A percentile compares a stretch with the other conserved stretches of the same genome.
phyloP scores from a whole-genome alignment of 1,139 yeast genomes.

The Pneumocystis canis region DNA sequence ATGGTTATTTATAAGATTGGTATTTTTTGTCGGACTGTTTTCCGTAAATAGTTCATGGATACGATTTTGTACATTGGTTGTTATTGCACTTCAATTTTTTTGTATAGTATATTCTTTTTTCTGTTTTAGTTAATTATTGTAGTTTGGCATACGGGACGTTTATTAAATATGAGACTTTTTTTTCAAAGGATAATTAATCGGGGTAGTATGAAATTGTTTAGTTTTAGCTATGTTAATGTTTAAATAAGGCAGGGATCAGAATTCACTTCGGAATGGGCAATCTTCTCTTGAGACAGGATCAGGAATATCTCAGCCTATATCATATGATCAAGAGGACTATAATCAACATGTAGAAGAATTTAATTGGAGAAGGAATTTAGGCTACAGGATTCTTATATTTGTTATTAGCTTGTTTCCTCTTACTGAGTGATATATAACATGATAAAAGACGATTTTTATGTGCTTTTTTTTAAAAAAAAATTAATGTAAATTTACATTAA shows the following conservation, averaged over 20 bases:
- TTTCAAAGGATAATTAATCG: slow-evolving; percentile 1
- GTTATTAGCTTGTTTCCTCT: background rate
- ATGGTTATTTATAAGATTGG: background rate
- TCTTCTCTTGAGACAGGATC: background rate
- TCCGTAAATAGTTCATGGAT: background rate
- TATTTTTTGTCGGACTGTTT: background rate
- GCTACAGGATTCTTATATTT: background rate
- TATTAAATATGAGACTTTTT: background rate
- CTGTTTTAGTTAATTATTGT: background rate
- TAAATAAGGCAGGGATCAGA: background rate
- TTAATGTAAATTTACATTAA: background rate
- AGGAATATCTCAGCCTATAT: background rate
- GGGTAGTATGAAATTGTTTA: background rate
- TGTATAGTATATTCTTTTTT: background rate
- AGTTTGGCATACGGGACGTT: background rate
- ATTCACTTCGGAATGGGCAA: background rate
- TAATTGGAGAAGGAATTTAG: background rate
- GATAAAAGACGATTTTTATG: background rate
- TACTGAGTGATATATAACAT: background rate
- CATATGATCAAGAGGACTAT: background rate
- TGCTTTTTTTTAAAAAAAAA: background rate
- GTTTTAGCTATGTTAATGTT: background rate
- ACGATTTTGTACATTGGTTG: background rate
- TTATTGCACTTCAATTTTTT: background rate
- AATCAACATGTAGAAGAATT: background rate